A percentile compares a stretch with the other conserved stretches of the same genome.
Evolutionary conservation across 1,139 yeast genomes (phyloP).

Genomic region (Sugiyamaella xylanicola): DNA sequence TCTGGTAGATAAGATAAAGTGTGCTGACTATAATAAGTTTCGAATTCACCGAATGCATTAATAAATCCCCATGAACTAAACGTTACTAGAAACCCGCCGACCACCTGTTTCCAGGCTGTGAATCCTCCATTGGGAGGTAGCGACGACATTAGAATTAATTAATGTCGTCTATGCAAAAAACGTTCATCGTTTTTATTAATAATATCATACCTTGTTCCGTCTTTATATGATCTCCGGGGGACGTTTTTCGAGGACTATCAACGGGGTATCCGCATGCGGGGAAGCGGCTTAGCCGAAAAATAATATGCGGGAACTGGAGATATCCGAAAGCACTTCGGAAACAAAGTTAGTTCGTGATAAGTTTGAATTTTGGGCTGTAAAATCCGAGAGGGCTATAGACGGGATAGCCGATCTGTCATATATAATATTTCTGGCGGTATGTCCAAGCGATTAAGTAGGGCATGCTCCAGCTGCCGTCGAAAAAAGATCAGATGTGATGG

Average conservation of each 20-base stretch:
- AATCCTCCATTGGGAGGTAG: conserved; percentile 39
- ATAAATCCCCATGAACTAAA: conserved; percentile 59
- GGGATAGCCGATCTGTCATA: conserved; percentile 1
- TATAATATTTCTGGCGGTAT: background rate
- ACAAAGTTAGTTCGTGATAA: background rate
- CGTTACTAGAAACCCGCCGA: conserved; percentile 50
- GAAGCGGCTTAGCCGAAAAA: background rate
- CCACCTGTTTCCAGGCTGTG: conserved; percentile 40
- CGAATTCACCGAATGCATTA: conserved; percentile 63
- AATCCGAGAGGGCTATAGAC: background rate
- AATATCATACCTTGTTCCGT: too few species aligned
- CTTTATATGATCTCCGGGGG: too few species aligned
- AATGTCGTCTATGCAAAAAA: background rate
- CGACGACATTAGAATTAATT: background rate
- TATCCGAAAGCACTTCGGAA: background rate
- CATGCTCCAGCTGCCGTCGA: conserved; percentile 18
- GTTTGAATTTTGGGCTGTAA: too few species aligned
- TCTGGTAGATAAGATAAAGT: conserved; percentile 47
- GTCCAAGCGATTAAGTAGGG: conserved; percentile 20
- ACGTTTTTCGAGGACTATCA: too few species aligned
- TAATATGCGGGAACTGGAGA: background rate
- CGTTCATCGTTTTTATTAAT: too few species aligned
- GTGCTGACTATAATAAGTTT: conserved; percentile 54
- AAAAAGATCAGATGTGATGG: conserved; percentile 21
- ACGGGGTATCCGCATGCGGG: conserved; percentile 9